Evolutionary conservation across 768 basidiomycete genomes (phyloP).

Genomic region (Boletus vermiculosoides): DNA sequence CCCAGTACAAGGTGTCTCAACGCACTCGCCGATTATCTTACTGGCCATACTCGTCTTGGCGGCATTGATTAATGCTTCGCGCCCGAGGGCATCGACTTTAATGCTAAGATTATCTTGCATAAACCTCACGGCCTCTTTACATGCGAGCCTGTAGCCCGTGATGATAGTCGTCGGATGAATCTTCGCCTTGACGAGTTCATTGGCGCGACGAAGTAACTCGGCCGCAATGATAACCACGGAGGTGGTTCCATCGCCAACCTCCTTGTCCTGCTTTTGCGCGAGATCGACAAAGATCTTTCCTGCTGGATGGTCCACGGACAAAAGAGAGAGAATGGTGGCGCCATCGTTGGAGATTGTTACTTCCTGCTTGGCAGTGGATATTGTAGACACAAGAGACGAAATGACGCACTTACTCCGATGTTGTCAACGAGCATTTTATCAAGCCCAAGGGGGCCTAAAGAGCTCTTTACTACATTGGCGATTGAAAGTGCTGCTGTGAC

Average conservation of each 20-base stretch:
- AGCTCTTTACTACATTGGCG: constrained; percentile 96
- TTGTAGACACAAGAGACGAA: background rate
- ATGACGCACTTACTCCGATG: constrained; percentile 69
- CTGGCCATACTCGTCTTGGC: constrained; percentile 99
- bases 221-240: constrained; percentile 98
- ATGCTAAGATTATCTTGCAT: constrained; percentile 97
- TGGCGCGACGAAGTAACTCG: constrained; percentile 93
- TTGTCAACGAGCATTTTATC: constrained; percentile 99
- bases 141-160: constrained; percentile 95
- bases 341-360: constrained; percentile 99
- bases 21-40: constrained; percentile 96
- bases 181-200: constrained; percentile 96
- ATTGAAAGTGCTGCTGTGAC: constrained; percentile 95
- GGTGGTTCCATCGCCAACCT: constrained; percentile 98
- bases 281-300: constrained; percentile 97
- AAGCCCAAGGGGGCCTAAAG: constrained; percentile 89
- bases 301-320: constrained; percentile 95
- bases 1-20: constrained; percentile 17
- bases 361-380: constrained; percentile 56
- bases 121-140: constrained; percentile 95
- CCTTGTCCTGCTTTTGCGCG: constrained; percentile 98
- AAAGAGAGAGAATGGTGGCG: constrained; percentile 93
- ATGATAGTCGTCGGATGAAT: constrained; percentile 99
- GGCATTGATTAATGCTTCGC: constrained; percentile 90
- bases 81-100: constrained; percentile 89